phyloP scores from a whole-genome alignment of 2,329 filamentous ascomycete genomes.

The Fusarium sp. region DNA sequence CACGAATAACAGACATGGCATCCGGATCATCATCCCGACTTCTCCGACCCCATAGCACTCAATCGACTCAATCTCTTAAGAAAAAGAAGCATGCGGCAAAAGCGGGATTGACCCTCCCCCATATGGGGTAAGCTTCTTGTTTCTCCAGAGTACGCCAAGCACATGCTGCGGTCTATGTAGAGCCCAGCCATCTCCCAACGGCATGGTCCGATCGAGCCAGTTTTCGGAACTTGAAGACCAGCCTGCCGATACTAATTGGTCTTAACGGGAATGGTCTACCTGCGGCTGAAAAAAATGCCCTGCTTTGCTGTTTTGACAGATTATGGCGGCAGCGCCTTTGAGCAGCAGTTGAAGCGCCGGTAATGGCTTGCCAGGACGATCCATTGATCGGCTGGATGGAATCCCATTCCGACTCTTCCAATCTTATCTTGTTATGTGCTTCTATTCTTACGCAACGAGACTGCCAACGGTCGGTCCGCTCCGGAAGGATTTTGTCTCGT shows the following conservation, averaged over 20 bases:
- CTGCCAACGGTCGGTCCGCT: neutral
- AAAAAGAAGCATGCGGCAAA: conserved; percentile 26
- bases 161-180: too few species aligned
- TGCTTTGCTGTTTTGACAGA: neutral
- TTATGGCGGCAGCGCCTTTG: conserved; percentile 19
- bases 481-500: neutral
- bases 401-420: conserved; percentile 11
- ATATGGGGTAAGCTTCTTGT: conserved; percentile 23
- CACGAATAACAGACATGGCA: conserved; percentile 30
- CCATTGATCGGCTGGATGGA: conserved; percentile 13
- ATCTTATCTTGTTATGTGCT: neutral
- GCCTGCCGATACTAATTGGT: neutral
- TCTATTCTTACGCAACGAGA: neutral
- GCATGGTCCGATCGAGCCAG: neutral
- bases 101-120: conserved; percentile 25
- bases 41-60: conserved; percentile 19
- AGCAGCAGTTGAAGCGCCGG: conserved; percentile 1
- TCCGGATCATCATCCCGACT: conserved; percentile 33
- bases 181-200: neutral
- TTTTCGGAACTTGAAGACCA: neutral
- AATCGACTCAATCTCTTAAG: conserved; percentile 11
- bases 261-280: conserved; percentile 7
- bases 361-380: neutral
- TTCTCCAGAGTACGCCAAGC: neutral
- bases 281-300: conserved; percentile 6